Evolutionary conservation across 208 protist genomes (phyloP).

Genomic region (Novymonas esmeraldas): DNA sequence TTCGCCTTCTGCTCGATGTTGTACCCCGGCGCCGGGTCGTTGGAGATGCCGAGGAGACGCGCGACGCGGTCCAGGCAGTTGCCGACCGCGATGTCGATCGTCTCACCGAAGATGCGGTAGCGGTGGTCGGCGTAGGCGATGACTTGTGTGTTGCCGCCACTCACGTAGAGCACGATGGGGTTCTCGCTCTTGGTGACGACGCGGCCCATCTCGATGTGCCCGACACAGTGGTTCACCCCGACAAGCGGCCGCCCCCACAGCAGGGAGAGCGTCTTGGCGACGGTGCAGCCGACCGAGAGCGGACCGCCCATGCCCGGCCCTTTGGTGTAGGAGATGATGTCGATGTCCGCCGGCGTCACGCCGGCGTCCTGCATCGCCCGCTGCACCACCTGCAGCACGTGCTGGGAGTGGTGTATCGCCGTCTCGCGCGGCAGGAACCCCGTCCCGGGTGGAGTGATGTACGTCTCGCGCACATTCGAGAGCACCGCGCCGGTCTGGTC

Average conservation of each 20-base stretch:
- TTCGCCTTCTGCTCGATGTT: conserved; percentile 99
- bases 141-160: conserved; percentile 99
- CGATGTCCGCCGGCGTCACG: conserved; percentile 86
- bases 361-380: conserved; percentile 93
- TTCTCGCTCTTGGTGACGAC: conserved; percentile 95
- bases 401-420: conserved; percentile 96
- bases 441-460: conserved; percentile 96
- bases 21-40: conserved; percentile 99
- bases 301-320: conserved; percentile 97
- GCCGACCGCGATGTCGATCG: conserved; percentile 99
- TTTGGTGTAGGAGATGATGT: conserved; percentile 97
- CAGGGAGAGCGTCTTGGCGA: conserved; percentile 77
- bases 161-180: conserved; percentile 99
- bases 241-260: conserved; percentile 94
- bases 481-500: conserved; percentile 93
- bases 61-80: conserved; percentile 99
- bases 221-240: conserved; percentile 99
- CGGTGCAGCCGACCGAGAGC: conserved; percentile 89
- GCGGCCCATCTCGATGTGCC: conserved; percentile 99
- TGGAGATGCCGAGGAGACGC: conserved; percentile 95
- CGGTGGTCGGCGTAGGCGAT: conserved; percentile 94
- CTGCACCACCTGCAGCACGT: conserved; percentile 85
- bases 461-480: conserved; percentile 97
- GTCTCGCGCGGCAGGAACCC: conserved; percentile 99
- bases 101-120: conserved; percentile 99